phyloP scores from a whole-genome alignment of 2,329 filamentous ascomycete genomes.

The Botryotinia narcissicola region DNA sequence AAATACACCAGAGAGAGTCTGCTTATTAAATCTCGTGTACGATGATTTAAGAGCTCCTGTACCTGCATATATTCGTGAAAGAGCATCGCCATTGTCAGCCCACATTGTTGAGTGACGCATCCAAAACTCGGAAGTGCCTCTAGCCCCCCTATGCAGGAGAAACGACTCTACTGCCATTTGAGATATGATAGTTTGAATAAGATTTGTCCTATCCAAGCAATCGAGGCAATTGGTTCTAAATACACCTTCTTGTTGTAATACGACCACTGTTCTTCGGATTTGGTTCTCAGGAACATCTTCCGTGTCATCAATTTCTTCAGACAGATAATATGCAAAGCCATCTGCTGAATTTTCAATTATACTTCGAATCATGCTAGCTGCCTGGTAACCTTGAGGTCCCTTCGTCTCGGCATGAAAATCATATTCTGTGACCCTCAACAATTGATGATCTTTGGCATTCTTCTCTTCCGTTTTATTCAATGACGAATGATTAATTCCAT shows the following conservation, averaged over 20 bases:
- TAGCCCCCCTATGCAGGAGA: slow-evolving; percentile 67
- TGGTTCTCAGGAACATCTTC: slow-evolving; percentile 43
- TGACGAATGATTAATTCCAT: slow-evolving; percentile 72
- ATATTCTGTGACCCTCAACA: slow-evolving; percentile 81
- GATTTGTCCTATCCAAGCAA: slow-evolving; percentile 91
- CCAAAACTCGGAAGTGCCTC: slow-evolving; percentile 79
- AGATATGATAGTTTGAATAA: slow-evolving; percentile 94
- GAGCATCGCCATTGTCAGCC: slow-evolving; percentile 93
- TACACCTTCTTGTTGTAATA: slow-evolving; percentile 90
- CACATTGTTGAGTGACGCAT: slow-evolving; percentile 88
- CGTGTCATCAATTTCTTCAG: slow-evolving; percentile 59
- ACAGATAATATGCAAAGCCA: slow-evolving; percentile 88
- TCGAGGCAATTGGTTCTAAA: slow-evolving; percentile 96
- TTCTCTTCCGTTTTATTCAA: slow-evolving; percentile 60
- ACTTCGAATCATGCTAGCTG: slow-evolving; percentile 77
- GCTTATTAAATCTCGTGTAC: slow-evolving; percentile 91
- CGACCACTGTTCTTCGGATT: slow-evolving; percentile 53
- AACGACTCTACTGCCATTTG: slow-evolving; percentile 90
- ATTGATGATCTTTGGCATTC: slow-evolving; percentile 63
- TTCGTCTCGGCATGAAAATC: slow-evolving; percentile 96
- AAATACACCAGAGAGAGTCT: slow-evolving; percentile 88
- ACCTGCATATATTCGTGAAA: slow-evolving; percentile 94
- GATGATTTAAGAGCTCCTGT: slow-evolving; percentile 95
- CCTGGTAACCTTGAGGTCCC: slow-evolving; percentile 82
- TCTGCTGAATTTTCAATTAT: slow-evolving; percentile 78